Base-by-base conservation (phyloP, 306 rosid species). In the Carpinus viminea region DNA sequence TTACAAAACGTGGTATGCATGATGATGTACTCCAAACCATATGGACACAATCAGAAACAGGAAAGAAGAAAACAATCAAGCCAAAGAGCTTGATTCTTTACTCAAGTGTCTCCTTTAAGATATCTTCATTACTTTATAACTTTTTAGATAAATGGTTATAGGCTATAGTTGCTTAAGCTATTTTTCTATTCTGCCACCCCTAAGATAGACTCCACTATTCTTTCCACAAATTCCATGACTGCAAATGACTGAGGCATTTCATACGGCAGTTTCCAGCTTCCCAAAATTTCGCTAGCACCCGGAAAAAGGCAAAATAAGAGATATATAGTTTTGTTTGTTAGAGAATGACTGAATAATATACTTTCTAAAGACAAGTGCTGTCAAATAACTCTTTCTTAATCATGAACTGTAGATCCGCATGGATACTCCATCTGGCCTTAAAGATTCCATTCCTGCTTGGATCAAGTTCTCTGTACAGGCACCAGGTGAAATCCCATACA, bases 361-460 rank as follows among this genome's bases (percentile, higher is more conserved):
- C 51, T n/a, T 18, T 68, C 9, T 41, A 10, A 8, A n/a, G 31
- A 12, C 20, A 28, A 54, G 24, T 65, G 64, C 45, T 70, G 21
- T 69, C 72, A 65, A 53, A 74, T 87, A 53, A 83, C 50, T 72
- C 20, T 69, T 55, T 73, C 55, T 7, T 38, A 50, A 68, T 71
- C 12, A 53, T 74, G 55, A 79, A 77, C 83, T 79, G 70, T 80
- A 96, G 99, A 89, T 96, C 73, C 99, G 86, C 83, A 93, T 93
- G 99, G 88, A 89, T 74, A 93, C 99, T 75, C 94, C 96, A 81
- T 89, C 99, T 85, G 98, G 99, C 78, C 82, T 90, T 85, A 93
- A 96, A 83, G 99, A 96, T 84, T 93, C 98, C 3, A 93, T 96
- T 83, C 88, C 99, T 75, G 99, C 99, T 76, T 96, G 99, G 99